Evolutionary conservation across 2,329 filamentous ascomycete species (phyloP).

Genomic region (Trichoderma guizhouense): DNA sequence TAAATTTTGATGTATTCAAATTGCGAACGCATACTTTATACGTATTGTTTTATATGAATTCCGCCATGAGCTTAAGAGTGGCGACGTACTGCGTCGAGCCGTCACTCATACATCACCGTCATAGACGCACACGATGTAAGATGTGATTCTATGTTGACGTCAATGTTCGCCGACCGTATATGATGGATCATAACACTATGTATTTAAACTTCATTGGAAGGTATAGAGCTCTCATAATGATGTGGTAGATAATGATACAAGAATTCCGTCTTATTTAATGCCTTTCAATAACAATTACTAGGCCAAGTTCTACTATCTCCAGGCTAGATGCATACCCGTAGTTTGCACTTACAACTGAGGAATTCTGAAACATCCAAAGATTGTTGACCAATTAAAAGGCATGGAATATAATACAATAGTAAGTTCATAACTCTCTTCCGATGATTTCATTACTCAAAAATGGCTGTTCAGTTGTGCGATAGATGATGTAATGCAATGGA

Average conservation of each 20-base stretch:
- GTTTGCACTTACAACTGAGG: background rate
- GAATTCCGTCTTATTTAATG: background rate
- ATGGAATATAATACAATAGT: background rate
- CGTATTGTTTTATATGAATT: background rate
- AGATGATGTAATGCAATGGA: slow-evolving; percentile 8
- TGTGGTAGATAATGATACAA: background rate
- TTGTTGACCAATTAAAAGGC: background rate
- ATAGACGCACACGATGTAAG: background rate
- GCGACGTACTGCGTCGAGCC: background rate
- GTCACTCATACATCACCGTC: slow-evolving; percentile 9
- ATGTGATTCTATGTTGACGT: slow-evolving; percentile 13
- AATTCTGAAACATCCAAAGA: background rate
- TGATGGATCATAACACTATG: background rate
- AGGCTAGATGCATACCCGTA: background rate
- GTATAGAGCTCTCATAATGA: background rate
- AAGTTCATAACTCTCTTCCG: background rate
- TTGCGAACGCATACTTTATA: background rate
- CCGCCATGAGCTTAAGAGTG: background rate
- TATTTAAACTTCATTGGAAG: background rate
- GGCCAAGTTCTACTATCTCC: background rate
- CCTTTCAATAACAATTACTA: background rate
- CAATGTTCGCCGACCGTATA: background rate
- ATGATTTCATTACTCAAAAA: background rate
- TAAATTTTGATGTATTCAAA: background rate
- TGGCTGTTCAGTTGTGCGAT: background rate